Percentiles rank a stretch among this genome's conserved stretches.
Evolutionary conservation across 2,329 filamentous ascomycete genomes (phyloP).

Genomic region (Penicillium italicum): DNA sequence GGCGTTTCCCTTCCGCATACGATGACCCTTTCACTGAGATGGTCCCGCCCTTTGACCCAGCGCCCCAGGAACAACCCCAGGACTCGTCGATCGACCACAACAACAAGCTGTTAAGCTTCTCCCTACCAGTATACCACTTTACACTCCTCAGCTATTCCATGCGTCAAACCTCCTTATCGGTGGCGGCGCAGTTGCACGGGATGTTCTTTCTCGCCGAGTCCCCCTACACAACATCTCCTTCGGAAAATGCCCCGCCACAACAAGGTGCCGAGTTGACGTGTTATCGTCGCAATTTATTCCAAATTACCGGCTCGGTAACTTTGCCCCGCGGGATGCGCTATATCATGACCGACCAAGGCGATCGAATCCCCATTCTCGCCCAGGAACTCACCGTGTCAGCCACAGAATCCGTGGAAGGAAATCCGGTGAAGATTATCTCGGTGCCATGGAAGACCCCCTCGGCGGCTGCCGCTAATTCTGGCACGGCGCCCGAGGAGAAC

Average conservation of each 20-base stretch:
- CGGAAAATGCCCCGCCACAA: constrained; percentile 55
- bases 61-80: constrained; percentile 47
- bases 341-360: constrained; percentile 77
- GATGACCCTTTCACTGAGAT: constrained; percentile 54
- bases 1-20: constrained; percentile 49
- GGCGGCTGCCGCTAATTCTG: constrained; percentile 58
- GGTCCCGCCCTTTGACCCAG: constrained; percentile 42
- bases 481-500: constrained; percentile 44
- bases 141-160: constrained; percentile 59
- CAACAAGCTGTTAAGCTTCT: constrained; percentile 72
- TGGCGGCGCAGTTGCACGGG: constrained; percentile 62
- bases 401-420: constrained; percentile 90
- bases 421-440: constrained; percentile 87
- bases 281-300: constrained; percentile 92
- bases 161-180: constrained; percentile 53
- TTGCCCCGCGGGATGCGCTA: constrained; percentile 74
- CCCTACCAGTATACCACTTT: constrained; percentile 59
- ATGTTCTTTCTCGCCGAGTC: constrained; percentile 68
- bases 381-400: constrained; percentile 88
- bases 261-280: constrained; percentile 72
- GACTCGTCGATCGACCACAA: constrained; percentile 61
- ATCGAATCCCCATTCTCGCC: constrained; percentile 74
- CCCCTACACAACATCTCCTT: constrained; percentile 56
- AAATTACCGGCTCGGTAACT: constrained; percentile 86
- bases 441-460: constrained; percentile 93